Evolutionary conservation across 2,329 filamentous ascomycete genomes (phyloP).

Genomic region (Aspergillus novoparasiticus): DNA sequence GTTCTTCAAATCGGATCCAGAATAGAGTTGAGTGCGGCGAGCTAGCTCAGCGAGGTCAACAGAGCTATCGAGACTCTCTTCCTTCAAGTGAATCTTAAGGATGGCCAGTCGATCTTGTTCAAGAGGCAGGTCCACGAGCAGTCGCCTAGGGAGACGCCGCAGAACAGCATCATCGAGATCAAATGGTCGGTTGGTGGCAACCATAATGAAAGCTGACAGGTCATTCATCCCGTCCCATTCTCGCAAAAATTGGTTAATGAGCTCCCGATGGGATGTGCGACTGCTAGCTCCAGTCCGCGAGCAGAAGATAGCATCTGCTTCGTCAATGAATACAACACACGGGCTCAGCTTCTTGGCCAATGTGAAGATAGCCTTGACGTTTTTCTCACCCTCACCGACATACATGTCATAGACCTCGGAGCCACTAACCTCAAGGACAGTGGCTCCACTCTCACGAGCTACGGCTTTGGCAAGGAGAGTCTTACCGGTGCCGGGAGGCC

Average conservation of each 20-base stretch:
- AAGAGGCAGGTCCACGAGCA: conserved; percentile 53
- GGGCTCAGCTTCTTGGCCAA: conserved; percentile 89
- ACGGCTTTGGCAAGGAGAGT: conserved; percentile 66
- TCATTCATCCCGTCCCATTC: conserved; percentile 94
- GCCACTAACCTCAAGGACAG: conserved; percentile 79
- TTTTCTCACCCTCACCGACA: conserved; percentile 95
- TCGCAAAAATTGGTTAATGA: conserved; percentile 94
- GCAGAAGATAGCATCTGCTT: conserved; percentile 90
- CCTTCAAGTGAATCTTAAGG: conserved; percentile 53
- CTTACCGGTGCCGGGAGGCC: conserved; percentile 73
- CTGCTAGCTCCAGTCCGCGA: conserved; percentile 66
- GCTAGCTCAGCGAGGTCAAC: conserved; percentile 49
- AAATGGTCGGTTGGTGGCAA: conserved; percentile 92
- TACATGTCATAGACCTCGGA: conserved; percentile 96
- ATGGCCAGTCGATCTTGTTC: conserved; percentile 50
- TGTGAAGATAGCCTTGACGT: conserved; percentile 87
- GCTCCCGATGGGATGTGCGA: conserved; percentile 75
- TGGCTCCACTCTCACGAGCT: conserved; percentile 67
- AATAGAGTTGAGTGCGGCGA: conserved; percentile 51
- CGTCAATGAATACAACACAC: conserved; percentile 94
- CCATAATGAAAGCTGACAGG: conserved; percentile 92
- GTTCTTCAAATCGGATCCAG: conserved; percentile 57
- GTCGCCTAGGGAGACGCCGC: conserved; percentile 52
- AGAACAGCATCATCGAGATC: conserved; percentile 73
- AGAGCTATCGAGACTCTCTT: conserved; percentile 46